These are phyloP conservation scores for Lactifluus piperatus DNA, from an alignment of 768 basidiomycete species.

Conservation along the genomic window DNA sequence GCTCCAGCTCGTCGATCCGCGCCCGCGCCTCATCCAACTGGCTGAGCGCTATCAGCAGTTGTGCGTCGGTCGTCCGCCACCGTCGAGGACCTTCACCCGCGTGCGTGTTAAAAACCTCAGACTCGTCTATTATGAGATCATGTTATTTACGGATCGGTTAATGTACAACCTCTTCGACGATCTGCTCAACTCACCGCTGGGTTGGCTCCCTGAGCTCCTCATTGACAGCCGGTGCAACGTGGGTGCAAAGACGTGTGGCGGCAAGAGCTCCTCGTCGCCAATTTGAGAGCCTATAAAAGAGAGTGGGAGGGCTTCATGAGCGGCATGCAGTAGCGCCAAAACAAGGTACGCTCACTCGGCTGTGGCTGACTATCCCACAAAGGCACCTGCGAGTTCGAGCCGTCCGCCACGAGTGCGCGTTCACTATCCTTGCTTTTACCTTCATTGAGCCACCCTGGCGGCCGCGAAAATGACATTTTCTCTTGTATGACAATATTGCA, in stretches of 20 bases:
- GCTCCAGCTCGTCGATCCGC: conserved; percentile 13
- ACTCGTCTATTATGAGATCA: not conserved
- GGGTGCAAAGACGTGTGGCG: not conserved
- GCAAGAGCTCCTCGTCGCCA: not conserved
- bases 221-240: not conserved
- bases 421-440: not conserved
- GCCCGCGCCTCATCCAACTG: conserved; percentile 2
- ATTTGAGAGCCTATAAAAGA: not conserved
- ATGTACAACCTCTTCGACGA: not conserved
- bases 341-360: not conserved
- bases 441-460: not conserved
- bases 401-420: not conserved
- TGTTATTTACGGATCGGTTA: not conserved
- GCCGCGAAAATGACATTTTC: not conserved
- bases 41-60: conserved; percentile 5
- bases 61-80: not conserved
- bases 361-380: not conserved
- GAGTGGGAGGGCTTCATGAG: not conserved
- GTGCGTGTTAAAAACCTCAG: not conserved
- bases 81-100: not conserved
- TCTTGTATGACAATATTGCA: not conserved
- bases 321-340: not conserved
- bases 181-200: not conserved
- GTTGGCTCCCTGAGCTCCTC: not conserved
- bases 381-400: not conserved